Evolutionary conservation across 345 rosid species (phyloP).

Genomic region (Sisymbrium irio): DNA sequence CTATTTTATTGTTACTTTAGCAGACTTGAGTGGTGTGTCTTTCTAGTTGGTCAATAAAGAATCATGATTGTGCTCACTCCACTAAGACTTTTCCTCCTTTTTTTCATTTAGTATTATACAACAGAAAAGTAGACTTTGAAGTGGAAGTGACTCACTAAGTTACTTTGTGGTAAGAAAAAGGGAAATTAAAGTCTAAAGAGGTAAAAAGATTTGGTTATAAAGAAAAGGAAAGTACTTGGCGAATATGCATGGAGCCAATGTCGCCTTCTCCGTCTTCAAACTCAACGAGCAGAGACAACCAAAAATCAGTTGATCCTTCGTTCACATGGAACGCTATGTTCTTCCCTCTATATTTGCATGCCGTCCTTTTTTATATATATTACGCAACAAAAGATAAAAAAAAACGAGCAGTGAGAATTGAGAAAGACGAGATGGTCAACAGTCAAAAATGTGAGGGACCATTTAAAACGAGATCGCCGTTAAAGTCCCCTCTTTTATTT

Average conservation of each 20-base stretch:
- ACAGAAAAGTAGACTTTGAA: constrained; percentile 9
- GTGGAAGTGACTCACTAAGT: constrained; percentile 21
- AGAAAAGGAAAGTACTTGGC: constrained; percentile 48
- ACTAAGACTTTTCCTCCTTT: constrained; percentile 8
- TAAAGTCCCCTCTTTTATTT: constrained; percentile 8
- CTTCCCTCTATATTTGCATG: constrained; percentile 83
- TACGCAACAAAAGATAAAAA: not conserved
- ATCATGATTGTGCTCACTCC: constrained; percentile 25
- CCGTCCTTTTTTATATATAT: constrained; percentile 56
- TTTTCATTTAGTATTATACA: not conserved
- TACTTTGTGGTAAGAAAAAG: constrained; percentile 18
- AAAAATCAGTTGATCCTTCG: constrained; percentile 84
- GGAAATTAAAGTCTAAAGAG: constrained; percentile 6
- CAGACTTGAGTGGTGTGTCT: not conserved
- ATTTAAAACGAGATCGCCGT: constrained; percentile 23
- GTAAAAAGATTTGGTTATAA: constrained; percentile 1
- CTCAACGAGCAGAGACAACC: constrained; percentile 84
- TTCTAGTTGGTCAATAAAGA: constrained; percentile 26
- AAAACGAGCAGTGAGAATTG: not conserved
- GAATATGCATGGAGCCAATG: constrained; percentile 90
- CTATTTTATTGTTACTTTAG: constrained; percentile 16
- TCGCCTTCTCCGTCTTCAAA: constrained; percentile 98
- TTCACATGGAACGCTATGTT: constrained; percentile 87
- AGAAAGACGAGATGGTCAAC: constrained; percentile 24
- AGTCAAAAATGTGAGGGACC: constrained; percentile 28